Evolutionary conservation across 257 asterid species (phyloP).

Genomic region (Forsythia viridissima): DNA sequence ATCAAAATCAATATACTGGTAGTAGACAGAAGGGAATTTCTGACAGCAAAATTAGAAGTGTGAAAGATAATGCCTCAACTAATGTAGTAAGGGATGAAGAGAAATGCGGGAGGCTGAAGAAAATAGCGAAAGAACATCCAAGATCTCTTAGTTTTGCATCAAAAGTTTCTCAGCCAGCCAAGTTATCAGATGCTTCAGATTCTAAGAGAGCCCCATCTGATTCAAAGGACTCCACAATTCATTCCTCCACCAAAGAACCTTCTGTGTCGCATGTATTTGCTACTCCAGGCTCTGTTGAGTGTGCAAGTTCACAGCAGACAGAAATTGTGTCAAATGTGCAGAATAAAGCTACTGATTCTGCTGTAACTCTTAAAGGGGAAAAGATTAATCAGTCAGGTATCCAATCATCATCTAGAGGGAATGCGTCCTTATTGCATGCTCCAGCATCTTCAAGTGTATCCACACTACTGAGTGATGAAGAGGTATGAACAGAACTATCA

Average conservation of each 20-base stretch:
- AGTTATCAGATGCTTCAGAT: constrained; percentile 51
- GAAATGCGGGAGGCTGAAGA: constrained; percentile 58
- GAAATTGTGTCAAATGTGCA: constrained; percentile 51
- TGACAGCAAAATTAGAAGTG: constrained; percentile 44
- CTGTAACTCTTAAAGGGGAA: constrained; percentile 59
- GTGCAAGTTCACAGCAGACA: constrained; percentile 42
- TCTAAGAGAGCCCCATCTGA: constrained; percentile 56
- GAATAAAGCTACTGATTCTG: constrained; percentile 48
- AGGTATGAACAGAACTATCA: constrained; percentile 47
- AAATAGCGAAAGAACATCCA: constrained; percentile 58
- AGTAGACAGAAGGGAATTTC: constrained; percentile 46
- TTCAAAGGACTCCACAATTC: constrained; percentile 45
- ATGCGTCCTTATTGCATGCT: constrained; percentile 48
- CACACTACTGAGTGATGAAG: constrained; percentile 89
- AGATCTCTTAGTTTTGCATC: constrained; percentile 43
- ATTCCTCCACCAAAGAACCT: constrained; percentile 49
- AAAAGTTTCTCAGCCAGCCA: constrained; percentile 49
- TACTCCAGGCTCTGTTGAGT: constrained; percentile 43
- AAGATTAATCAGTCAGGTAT: constrained; percentile 51
- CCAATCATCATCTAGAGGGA: constrained; percentile 61
- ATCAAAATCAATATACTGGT: constrained; percentile 42
- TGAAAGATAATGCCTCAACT: constrained; percentile 40
- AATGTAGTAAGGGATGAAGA: constrained; percentile 57
- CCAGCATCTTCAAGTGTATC: constrained; percentile 60
- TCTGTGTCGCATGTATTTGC: constrained; percentile 36